Evolutionary conservation across 2,329 filamentous ascomycete species (phyloP).

Genomic region (Apiospora hydei): DNA sequence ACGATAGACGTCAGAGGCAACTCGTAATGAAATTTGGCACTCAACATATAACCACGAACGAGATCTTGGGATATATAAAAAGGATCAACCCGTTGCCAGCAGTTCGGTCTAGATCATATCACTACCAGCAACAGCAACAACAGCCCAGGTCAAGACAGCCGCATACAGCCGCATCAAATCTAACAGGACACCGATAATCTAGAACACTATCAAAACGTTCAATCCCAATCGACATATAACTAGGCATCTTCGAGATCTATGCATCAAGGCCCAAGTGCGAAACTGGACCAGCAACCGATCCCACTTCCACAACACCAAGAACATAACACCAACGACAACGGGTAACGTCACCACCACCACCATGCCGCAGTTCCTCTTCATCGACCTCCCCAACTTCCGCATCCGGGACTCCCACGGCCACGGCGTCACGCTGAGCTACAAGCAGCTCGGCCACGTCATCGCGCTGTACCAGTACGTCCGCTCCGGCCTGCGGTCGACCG

Average conservation of each 20-base stretch:
- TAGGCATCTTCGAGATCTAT: too few species aligned
- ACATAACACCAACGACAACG: neutral
- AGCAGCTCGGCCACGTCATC: slow-evolving; percentile 35
- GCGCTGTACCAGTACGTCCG: slow-evolving; percentile 39
- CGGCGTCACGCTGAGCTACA: slow-evolving; percentile 33
- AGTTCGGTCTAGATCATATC: neutral
- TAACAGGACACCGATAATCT: neutral
- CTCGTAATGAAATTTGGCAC: neutral
- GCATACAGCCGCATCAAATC: neutral
- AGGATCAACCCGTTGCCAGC: neutral
- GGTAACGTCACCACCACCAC: neutral
- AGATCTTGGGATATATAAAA: neutral
- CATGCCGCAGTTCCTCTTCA: slow-evolving; percentile 42
- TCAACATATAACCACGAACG: neutral
- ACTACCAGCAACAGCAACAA: neutral
- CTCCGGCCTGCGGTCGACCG: slow-evolving; percentile 33
- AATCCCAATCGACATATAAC: too few species aligned
- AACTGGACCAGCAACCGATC: too few species aligned
- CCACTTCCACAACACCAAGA: too few species aligned
- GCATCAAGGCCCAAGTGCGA: too few species aligned
- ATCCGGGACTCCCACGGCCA: slow-evolving; percentile 37
- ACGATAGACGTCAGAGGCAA: neutral
- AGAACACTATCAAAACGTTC: neutral
- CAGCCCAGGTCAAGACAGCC: neutral
- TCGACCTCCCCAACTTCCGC: slow-evolving; percentile 42